Evolutionary conservation across 345 rosid genomes (phyloP), one percentile per base, ranked within the genome.

Genomic region (Abelmoschus esculentus): DNA sequence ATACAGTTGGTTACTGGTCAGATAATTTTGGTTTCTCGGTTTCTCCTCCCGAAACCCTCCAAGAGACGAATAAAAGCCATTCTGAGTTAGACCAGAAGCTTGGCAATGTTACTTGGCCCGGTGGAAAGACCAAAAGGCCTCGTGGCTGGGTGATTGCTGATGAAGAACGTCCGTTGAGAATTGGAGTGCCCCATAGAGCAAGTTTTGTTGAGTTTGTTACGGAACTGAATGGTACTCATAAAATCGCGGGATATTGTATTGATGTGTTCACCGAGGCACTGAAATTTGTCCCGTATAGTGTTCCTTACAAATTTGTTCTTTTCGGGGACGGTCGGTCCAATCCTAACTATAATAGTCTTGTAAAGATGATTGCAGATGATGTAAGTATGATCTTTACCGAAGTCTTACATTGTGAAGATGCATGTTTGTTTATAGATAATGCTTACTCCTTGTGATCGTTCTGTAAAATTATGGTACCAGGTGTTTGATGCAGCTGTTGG

Each of bases 71-170:
- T 54, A 47, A 54, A 22, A 57, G 53, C 47, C 55, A 73, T 18
- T 79, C 85, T 36, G 71, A 22, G 12, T 14, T n/a, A 49, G 78
- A 81, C 47, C 87, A 81, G 79, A 74, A 83, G 68, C 92, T 93
- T 74, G 71, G 17, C 29, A 50, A 46, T 49, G 80, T 93, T 70
- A 84, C 85, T 13, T 93, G 97, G 97, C 96, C 98, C 60, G 87
- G 98, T 67, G 93, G 90, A 72, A 80, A 82, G 53, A 75, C 70
- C 13, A 82, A 81, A 73, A 82, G 3, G 64, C 98, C 97, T 6
- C 96, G 89, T 62, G 98, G 98, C 70, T 90, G 98, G 98, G 87
- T 83, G 62, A 79, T 90, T 76, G 88, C 97, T 49, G 78, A 76
- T 52, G 47, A 75, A 22, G 89, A 80, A 73, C 85, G 80, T 36